Evolutionary conservation across 2,329 filamentous ascomycete genomes (phyloP), one percentile per base, ranked within the genome.

Genomic region (Ceratocystis eucalypticola): DNA sequence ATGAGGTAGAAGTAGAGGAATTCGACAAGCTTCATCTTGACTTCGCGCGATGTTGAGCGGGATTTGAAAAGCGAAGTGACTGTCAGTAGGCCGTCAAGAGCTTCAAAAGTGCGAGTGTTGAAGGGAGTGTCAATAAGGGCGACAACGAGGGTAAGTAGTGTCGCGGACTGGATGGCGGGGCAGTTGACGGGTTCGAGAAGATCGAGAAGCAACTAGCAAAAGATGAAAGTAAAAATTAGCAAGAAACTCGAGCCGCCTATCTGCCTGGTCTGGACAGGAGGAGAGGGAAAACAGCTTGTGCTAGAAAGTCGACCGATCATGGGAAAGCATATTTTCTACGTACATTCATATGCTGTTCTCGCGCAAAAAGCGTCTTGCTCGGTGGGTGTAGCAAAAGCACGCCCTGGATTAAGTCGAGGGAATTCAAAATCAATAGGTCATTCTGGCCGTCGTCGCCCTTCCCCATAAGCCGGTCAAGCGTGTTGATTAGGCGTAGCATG

Each of bases 1-100:
- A 97, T 96, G 71, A 99, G 86, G 76, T 97, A 99, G 76, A 97
- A 97, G 80, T 97, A 97, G 64, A 99, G 79, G 74, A 97, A 97
- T 76, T 97, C 94, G 71, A 96, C 87, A n/a, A 96, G 84, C 75
- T 96, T 94, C 73, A 96, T 84, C 78, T 96, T 96, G 70, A 97
- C 92, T 71, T 93, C 89, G 69, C 91, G 86, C 28, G 86, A 86
- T 2, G 93, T 96, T 70, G 86, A 85, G 68, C 91, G 86, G 69
- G 88, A 89, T 76, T 95, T 96, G 83, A 97, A 96, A 62, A 97
- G 82, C 8, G 89, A 93, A 1, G 93, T 96, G 59, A 97, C 86
- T 1, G 91, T 94, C 50, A 96, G 84, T 4, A 99, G 83, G 66
- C 94, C 94, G 74, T 97, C 93, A 70, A 96, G 88, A 66, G 84